phyloP scores from a whole-genome alignment of 2,329 filamentous ascomycete species.

The Byssoonygena ceratinophila region DNA sequence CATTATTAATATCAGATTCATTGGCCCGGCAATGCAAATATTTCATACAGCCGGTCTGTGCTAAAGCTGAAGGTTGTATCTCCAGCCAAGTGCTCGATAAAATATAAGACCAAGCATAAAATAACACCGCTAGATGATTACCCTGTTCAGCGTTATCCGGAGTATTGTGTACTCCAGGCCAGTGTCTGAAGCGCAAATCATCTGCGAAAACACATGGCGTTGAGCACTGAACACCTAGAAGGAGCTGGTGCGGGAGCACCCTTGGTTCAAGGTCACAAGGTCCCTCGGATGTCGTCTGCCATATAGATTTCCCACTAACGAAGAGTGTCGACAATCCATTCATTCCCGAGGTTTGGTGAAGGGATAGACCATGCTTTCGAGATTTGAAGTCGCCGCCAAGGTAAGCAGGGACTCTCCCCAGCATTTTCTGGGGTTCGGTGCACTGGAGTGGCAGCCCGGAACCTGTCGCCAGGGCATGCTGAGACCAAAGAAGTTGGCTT shows the following conservation, averaged over 20 bases:
- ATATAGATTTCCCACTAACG: conserved; percentile 5
- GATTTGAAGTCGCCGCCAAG: conserved; percentile 1
- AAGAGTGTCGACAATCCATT: not conserved
- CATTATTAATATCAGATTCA: not conserved
- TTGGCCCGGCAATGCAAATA: conserved; percentile 17
- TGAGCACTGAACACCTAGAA: conserved; percentile 1
- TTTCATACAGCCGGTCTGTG: conserved; percentile 11
- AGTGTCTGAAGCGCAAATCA: conserved; percentile 1
- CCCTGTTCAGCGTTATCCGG: conserved; percentile 5
- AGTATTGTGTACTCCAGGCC: conserved; percentile 3
- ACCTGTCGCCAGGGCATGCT: not conserved
- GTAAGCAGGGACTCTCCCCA: conserved; percentile 6
- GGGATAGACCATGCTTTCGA: not conserved
- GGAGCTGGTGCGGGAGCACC: conserved; percentile 2
- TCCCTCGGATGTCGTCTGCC: conserved; percentile 6
- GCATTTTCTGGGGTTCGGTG: not conserved
- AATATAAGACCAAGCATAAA: conserved; percentile 13
- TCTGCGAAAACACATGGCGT: conserved; percentile 4
- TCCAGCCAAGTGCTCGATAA: conserved; percentile 9
- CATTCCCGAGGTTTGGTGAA: not conserved
- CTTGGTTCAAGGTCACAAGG: not conserved
- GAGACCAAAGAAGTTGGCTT: conserved; percentile 4
- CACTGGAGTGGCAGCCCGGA: conserved; percentile 3
- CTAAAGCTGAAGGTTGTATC: conserved; percentile 7
- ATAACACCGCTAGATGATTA: conserved; percentile 11